Conservation (phyloP, 768 basidiomycete species). For the Tulasnella sp. region DNA sequence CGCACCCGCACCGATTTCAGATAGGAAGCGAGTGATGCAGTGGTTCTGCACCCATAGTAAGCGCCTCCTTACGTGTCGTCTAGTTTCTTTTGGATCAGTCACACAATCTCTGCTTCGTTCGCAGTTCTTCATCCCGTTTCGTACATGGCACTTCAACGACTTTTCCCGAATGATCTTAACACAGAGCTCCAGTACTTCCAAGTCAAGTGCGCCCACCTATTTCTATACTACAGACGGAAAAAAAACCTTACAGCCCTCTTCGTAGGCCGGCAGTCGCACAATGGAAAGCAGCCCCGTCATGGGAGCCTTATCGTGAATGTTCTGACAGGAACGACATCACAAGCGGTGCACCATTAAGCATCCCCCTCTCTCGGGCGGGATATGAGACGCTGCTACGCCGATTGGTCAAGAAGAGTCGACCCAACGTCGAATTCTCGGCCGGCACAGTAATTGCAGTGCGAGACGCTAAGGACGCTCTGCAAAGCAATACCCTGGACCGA, state of each 20-base stretch:
- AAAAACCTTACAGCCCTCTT: no score
- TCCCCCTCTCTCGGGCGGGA: conserved; percentile 1
- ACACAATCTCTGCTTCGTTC: neutral
- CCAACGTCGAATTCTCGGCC: neutral
- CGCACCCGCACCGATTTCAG: neutral
- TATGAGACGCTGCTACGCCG: conserved; percentile 1
- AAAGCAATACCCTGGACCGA: conserved; percentile 2
- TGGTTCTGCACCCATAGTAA: neutral
- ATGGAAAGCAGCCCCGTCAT: neutral
- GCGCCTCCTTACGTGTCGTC: neutral
- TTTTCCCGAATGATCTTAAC: neutral
- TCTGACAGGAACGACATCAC: neutral
- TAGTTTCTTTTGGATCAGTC: neutral
- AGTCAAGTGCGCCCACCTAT: no score
- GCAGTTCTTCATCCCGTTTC: conserved; percentile 5
- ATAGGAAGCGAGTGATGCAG: neutral
- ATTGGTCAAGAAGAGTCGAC: neutral
- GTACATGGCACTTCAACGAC: neutral
- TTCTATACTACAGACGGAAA: no score
- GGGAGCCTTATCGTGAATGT: neutral
- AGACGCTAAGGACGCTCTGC: neutral
- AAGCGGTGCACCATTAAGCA: neutral
- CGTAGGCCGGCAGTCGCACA: neutral
- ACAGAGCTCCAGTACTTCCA: neutral
- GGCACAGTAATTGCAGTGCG: conserved; percentile 4